Evolutionary conservation across 2,329 filamentous ascomycete genomes (phyloP).

Genomic region (Cercospora sp.): DNA sequence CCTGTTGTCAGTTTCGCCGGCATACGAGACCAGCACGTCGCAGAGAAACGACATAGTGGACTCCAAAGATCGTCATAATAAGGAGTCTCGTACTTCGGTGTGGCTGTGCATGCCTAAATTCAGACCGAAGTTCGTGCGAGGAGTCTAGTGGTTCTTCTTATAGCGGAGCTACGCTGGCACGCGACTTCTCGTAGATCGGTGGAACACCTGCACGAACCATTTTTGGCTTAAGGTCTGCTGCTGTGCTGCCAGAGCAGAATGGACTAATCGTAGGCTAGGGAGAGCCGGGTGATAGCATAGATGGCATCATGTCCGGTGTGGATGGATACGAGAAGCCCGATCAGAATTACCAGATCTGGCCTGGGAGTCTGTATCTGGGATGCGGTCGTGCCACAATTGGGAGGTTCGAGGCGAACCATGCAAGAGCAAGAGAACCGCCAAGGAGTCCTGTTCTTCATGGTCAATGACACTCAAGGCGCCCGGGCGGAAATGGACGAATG

Average conservation of each 20-base stretch:
- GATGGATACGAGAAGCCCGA: background rate
- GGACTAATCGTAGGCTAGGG: background rate
- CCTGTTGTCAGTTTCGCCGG: background rate
- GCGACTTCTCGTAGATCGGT: background rate
- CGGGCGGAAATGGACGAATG: background rate
- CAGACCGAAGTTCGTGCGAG: slow-evolving; percentile 1
- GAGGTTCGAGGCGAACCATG: background rate
- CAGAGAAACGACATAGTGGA: background rate
- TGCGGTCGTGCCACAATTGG: background rate
- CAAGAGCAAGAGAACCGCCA: background rate
- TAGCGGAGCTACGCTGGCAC: background rate
- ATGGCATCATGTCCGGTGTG: background rate
- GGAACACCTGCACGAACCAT: background rate
- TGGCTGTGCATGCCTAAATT: background rate
- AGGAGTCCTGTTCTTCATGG: background rate
- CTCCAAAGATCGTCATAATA: background rate
- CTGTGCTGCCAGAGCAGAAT: background rate
- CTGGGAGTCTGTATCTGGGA: background rate
- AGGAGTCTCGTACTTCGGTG: background rate
- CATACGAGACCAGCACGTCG: background rate
- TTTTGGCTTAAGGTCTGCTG: background rate
- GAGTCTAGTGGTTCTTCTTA: background rate
- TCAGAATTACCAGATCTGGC: background rate
- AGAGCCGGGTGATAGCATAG: background rate
- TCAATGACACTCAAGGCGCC: background rate